Percentiles rank a stretch among this genome's conserved stretches.
These are phyloP conservation scores for Globisporangium perplexum DNA, from an alignment of 352 stramenopile species.

Conservation along the genomic window DNA sequence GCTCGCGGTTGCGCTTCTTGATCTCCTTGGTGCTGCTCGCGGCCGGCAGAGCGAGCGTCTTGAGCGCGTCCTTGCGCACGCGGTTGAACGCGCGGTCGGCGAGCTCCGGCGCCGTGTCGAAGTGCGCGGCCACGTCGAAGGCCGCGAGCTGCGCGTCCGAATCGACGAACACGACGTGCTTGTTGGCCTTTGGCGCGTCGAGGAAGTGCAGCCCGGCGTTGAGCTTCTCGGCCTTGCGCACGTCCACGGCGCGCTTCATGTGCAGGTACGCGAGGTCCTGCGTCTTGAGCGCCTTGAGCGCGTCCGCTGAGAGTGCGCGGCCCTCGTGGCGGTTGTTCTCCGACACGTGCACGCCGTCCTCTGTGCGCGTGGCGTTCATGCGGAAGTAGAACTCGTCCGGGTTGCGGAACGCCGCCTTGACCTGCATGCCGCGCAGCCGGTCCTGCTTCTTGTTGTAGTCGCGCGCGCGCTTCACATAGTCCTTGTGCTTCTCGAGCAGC, in stretches of 20 bases:
- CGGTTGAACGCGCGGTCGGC: slow-evolving; percentile 71
- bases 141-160: slow-evolving; percentile 53
- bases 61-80: slow-evolving; percentile 50
- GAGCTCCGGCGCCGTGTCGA: slow-evolving; percentile 82
- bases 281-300: slow-evolving; percentile 91
- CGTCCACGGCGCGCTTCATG: slow-evolving; percentile 78
- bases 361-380: slow-evolving; percentile 89
- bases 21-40: slow-evolving; percentile 30
- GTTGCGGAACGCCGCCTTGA: slow-evolving; percentile 95
- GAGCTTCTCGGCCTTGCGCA: slow-evolving; percentile 78
- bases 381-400: slow-evolving; percentile 99
- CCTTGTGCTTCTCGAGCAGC: slow-evolving; percentile 98
- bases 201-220: slow-evolving; percentile 74
- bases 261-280: slow-evolving; percentile 95
- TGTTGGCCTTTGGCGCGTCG: slow-evolving; percentile 73
- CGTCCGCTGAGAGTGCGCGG: slow-evolving; percentile 63
- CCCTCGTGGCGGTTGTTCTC: slow-evolving; percentile 60
- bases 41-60: slow-evolving; percentile 30
- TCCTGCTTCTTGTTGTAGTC: slow-evolving; percentile 96
- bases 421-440: slow-evolving; percentile 80
- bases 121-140: slow-evolving; percentile 92
- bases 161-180: slow-evolving; percentile 95
- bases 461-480: slow-evolving; percentile 95
- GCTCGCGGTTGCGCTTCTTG: slow-evolving; percentile 54
- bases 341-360: slow-evolving; percentile 71